A percentile compares a stretch with the other conserved stretches of the same genome.
phyloP scores from a whole-genome alignment of 192 early-diverging fungal genomes.

The Coemansia sp. region DNA sequence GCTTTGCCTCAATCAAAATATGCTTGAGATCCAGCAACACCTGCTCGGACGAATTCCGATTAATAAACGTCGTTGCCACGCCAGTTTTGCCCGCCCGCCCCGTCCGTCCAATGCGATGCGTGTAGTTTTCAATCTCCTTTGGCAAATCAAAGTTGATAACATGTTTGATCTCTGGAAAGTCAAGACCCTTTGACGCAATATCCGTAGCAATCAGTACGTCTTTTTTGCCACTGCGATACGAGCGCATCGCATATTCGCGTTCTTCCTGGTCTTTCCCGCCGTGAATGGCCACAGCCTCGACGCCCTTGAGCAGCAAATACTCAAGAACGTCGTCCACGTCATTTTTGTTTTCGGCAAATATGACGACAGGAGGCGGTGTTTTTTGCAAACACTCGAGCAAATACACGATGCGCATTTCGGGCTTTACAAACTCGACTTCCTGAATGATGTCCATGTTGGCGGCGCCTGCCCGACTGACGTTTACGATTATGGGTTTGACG shows the following conservation, averaged over 20 bases:
- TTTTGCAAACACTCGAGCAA: conserved; percentile 95
- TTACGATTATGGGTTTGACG: conserved; percentile 88
- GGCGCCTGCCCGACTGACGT: conserved; percentile 95
- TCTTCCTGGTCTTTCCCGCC: conserved; percentile 97
- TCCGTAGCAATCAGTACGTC: conserved; percentile 97
- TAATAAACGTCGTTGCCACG: conserved; percentile 96
- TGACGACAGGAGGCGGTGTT: conserved; percentile 89
- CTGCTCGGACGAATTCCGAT: conserved; percentile 86
- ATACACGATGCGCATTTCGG: conserved; percentile 93
- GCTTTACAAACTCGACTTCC: conserved; percentile 96
- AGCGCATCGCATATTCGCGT: conserved; percentile 90
- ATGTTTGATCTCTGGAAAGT: conserved; percentile 94
- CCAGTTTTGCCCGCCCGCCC: conserved; percentile 96
- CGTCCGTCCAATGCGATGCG: conserved; percentile 95
- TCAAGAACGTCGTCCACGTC: conserved; percentile 99
- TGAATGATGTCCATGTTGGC: conserved; percentile 97
- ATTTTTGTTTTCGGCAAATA: conserved; percentile 99
- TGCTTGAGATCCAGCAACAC: conserved; percentile 95
- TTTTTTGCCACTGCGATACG: conserved; percentile 86
- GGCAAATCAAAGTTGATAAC: conserved; percentile 99
- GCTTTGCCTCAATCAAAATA: conserved; percentile 86
- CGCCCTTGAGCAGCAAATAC: conserved; percentile 90
- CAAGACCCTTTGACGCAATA: conserved; percentile 93
- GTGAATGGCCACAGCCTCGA: conserved; percentile 92
- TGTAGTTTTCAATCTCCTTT: conserved; percentile 99